Conservation (phyloP, 768 basidiomycete genomes). For the Termitomyces sp. region DNA sequence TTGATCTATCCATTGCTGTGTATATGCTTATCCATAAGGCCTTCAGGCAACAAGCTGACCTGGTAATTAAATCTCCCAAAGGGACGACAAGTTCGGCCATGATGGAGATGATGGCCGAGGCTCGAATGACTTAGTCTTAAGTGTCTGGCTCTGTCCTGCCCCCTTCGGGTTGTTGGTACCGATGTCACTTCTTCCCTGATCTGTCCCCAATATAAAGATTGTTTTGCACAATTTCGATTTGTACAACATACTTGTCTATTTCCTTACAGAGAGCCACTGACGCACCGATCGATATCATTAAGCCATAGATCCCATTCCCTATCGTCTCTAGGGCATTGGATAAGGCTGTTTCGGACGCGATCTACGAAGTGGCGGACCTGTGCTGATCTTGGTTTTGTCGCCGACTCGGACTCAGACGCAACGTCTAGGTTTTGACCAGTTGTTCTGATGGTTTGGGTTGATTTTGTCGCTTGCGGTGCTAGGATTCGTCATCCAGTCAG, state of each 20-base stretch:
- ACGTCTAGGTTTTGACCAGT: no score
- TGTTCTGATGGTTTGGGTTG: no score
- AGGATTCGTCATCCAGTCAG: background rate
- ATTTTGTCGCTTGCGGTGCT: no score
- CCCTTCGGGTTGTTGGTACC: background rate
- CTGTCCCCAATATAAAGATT: background rate
- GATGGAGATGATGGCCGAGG: constrained; percentile 12
- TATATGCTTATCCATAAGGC: background rate
- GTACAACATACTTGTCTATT: background rate
- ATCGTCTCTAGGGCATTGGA: no score
- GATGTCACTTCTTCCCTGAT: background rate
- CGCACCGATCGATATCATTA: background rate
- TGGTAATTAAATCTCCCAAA: constrained; percentile 68
- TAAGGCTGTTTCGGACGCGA: background rate
- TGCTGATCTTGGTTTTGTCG: no score
- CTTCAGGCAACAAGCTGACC: constrained; percentile 74
- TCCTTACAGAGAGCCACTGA: background rate
- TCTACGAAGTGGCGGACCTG: no score
- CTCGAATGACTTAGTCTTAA: background rate
- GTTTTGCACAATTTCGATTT: background rate
- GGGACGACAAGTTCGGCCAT: constrained; percentile 26
- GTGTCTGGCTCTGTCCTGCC: background rate
- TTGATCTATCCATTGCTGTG: background rate
- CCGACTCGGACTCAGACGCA: no score
- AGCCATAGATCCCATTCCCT: background rate